Percentiles rank a stretch among this genome's conserved stretches.
Evolutionary conservation across 441 rosid genomes (phyloP).

Genomic region (Adansonia rubrostipa): DNA sequence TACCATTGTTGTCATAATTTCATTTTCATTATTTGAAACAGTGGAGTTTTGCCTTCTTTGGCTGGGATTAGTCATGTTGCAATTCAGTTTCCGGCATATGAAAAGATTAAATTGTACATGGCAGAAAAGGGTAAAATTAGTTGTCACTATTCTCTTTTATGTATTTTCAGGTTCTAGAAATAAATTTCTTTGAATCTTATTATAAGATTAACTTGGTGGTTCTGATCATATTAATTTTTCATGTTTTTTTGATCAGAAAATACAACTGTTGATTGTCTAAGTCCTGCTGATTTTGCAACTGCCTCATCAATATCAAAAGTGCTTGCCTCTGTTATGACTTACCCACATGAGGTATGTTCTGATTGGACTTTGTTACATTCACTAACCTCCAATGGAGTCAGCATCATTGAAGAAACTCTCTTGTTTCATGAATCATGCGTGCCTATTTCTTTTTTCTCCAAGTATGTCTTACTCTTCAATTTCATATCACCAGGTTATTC

Average conservation of each 20-base stretch:
- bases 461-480: neutral
- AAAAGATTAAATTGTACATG: constrained; percentile 74
- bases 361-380: neutral
- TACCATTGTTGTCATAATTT: constrained; percentile 19
- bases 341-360: constrained; percentile 81
- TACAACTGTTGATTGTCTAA: constrained; percentile 61
- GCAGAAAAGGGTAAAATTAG: constrained; percentile 67
- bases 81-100: constrained; percentile 92
- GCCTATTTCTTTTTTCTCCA: constrained; percentile 10
- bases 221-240: constrained; percentile 37
- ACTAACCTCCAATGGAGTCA: neutral
- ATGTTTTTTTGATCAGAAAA: constrained; percentile 43
- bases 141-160: neutral
- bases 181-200: neutral
- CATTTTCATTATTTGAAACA: constrained; percentile 46
- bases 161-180: neutral
- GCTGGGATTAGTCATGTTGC: constrained; percentile 95
- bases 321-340: constrained; percentile 75
- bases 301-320: constrained; percentile 87
- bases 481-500: constrained; percentile 67
- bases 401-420: neutral
- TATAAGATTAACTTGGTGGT: neutral
- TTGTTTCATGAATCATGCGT: constrained; percentile 12
- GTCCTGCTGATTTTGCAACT: constrained; percentile 64
- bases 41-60: constrained; percentile 89